Conservation (phyloP, 345 rosid genomes). For the Hibiscus tridactylites region DNA sequence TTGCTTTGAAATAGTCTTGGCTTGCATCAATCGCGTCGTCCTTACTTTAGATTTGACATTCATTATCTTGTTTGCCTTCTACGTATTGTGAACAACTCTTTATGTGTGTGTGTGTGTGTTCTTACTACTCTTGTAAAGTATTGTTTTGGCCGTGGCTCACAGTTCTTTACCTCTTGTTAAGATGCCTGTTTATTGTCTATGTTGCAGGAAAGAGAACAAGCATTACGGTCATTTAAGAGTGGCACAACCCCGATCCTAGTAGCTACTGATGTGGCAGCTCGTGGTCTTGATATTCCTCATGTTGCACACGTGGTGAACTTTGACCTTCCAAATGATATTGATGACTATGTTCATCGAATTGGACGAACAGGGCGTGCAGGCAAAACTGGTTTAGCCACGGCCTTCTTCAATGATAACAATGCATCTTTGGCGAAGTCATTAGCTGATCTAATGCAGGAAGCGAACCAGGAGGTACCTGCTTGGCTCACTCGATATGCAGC, state of each 20-base stretch:
- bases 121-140: not conserved
- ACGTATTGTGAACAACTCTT: not conserved
- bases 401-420: constrained; percentile 85
- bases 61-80: not conserved
- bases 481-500: constrained; percentile 40
- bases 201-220: constrained; percentile 90
- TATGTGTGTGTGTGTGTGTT: not conserved
- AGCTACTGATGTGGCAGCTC: constrained; percentile 93
- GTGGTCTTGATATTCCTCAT: constrained; percentile 94
- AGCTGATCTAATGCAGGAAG: constrained; percentile 81
- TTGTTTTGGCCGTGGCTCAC: not conserved
- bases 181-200: not conserved
- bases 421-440: constrained; percentile 61
- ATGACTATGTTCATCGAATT: constrained; percentile 93
- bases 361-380: constrained; percentile 98
- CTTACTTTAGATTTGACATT: not conserved
- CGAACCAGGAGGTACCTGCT: constrained; percentile 89
- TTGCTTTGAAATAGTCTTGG: not conserved
- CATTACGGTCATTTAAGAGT: constrained; percentile 74
- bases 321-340: constrained; percentile 93
- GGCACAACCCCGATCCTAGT: constrained; percentile 90
- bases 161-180: not conserved
- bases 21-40: not conserved
- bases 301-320: constrained; percentile 94
- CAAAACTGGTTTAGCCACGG: constrained; percentile 83